Evolutionary conservation across 2,329 filamentous ascomycete genomes (phyloP), one percentile per base, ranked within the genome.

Genomic region (Pseudogymnoascus sp.): DNA sequence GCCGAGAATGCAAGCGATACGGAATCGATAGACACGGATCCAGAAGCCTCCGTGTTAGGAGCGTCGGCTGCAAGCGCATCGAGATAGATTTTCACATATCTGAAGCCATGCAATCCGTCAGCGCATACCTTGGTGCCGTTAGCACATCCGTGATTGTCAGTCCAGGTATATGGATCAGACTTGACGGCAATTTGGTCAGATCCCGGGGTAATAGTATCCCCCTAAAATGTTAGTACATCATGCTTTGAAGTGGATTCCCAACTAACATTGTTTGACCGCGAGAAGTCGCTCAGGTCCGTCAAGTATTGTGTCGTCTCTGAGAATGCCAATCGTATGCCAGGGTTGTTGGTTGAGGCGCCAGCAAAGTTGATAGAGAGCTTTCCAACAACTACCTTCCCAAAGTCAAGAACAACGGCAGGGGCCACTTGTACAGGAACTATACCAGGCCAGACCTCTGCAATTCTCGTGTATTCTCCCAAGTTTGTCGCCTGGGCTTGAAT

Each of bases 81-180:
- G 3, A 83, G 72, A 50, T 75, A 76, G 28, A 83, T 77, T 62
- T 76, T 80, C 40, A 83, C 67, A 64, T 82, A 83, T 38, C 81
- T 77, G 67, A 83, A 83, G 4, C 80, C 81, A 62, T 83, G 81
- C 4, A 83, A 71, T 2, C 81, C 81, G 64, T 83, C 81, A 0
- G 78, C 73, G 67, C 81, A 83, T 11, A 83, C 79, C 63, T 80
- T 70, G 5, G 64, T 72, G 17, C 70, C 74, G 50, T 76, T 70
- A 42, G 77, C 70, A 64, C 80, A 83, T 10, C 79, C 79, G 62
- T 77, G 74, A 36, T 73, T 70, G 63, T 80, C 72, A 9, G 71
- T 75, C 80, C 80, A 83, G 1, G 74, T 78, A 63, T 78, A 81
- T 3, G 74, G 69, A 3, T 73, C 62, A 2, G 72, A 69, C 38